Conservation (phyloP, 257 asterid genomes). For the Solanum chiquidenum region DNA sequence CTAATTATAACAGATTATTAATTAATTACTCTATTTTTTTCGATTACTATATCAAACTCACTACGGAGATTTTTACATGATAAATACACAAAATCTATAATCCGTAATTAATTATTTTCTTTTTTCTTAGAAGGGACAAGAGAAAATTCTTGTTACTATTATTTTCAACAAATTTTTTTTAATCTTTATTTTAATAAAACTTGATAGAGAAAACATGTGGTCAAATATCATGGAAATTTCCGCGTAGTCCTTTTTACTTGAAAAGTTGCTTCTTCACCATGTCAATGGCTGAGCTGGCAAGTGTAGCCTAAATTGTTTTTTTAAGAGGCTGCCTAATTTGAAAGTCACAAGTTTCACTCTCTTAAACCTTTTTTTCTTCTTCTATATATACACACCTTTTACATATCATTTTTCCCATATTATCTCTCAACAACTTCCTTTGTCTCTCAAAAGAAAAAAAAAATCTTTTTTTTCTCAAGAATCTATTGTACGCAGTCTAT, state of each 20-base stretch:
- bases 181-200: not conserved
- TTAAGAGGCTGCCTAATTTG: not conserved
- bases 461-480: not conserved
- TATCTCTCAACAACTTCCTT: not conserved
- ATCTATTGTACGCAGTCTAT: not conserved
- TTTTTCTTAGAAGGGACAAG: not conserved
- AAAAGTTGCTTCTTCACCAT: not conserved
- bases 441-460: not conserved
- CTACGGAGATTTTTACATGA: not conserved
- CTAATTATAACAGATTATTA: not conserved
- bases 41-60: not conserved
- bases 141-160: not conserved
- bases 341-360: not conserved
- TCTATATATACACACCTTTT: not conserved
- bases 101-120: not conserved
- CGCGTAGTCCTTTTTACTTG: not conserved
- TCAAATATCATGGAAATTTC: not conserved
- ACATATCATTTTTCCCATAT: not conserved
- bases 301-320: not conserved
- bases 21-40: not conserved
- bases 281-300: not conserved
- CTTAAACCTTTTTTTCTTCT: not conserved
- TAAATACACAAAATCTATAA: not conserved
- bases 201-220: not conserved
- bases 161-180: not conserved